Conservation (phyloP, 805 yeast genomes). For the Saccharomyces kudriavzevii region DNA sequence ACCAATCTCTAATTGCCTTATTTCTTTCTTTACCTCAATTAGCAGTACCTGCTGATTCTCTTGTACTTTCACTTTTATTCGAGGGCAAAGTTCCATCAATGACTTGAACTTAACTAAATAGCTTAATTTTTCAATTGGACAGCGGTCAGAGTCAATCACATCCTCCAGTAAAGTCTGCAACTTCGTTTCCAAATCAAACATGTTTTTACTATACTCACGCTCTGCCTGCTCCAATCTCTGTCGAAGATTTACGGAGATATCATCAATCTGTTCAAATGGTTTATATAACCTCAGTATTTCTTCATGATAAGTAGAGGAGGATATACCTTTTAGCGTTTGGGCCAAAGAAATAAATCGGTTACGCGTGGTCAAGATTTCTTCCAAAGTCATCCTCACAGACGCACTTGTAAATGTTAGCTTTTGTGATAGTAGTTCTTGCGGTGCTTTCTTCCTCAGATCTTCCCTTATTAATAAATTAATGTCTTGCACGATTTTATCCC, state of each 20-base stretch:
- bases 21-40: slow-evolving; percentile 40
- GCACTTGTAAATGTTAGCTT: slow-evolving; percentile 43
- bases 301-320: slow-evolving; percentile 3
- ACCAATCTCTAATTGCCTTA: slow-evolving; percentile 36
- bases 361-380: slow-evolving; percentile 34
- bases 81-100: slow-evolving; percentile 40
- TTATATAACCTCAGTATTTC: slow-evolving; percentile 38
- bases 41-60: slow-evolving; percentile 50
- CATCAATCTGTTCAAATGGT: slow-evolving; percentile 32
- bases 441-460: slow-evolving; percentile 53
- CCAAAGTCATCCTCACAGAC: slow-evolving; percentile 37
- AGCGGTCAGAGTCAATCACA: slow-evolving; percentile 31
- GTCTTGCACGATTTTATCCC: slow-evolving; percentile 59
- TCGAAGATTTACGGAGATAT: slow-evolving; percentile 29
- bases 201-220: slow-evolving; percentile 35
- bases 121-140: slow-evolving; percentile 41
- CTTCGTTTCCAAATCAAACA: slow-evolving; percentile 38
- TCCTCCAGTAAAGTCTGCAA: slow-evolving; percentile 36
- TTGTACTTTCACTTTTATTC: slow-evolving; percentile 49
- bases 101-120: slow-evolving; percentile 43
- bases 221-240: slow-evolving; percentile 36
- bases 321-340: slow-evolving; percentile 23
- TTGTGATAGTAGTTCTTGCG: slow-evolving; percentile 60
- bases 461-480: slow-evolving; percentile 61
- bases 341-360: slow-evolving; percentile 44